Percentiles rank a stretch among this genome's conserved stretches.
These are phyloP conservation scores for Wickerhamia fluorescens DNA, from an alignment of 805 yeast species.

Conservation along the genomic window DNA sequence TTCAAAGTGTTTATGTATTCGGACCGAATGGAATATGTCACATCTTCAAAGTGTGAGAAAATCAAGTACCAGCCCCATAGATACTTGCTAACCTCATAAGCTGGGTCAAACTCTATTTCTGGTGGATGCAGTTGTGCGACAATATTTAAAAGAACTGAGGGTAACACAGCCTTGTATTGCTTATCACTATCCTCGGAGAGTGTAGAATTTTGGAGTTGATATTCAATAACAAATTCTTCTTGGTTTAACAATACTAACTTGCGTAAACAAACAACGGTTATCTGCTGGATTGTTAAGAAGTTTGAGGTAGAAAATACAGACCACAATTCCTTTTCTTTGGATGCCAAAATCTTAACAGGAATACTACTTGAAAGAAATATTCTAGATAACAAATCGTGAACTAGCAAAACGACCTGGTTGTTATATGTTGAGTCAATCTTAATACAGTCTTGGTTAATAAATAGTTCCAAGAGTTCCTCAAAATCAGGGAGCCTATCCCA, in stretches of 20 bases:
- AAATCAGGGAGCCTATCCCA: conserved; percentile 28
- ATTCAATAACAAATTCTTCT: conserved; percentile 56
- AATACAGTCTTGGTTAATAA: conserved; percentile 20
- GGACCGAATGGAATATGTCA: conserved; percentile 58
- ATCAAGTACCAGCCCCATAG: conserved; percentile 67
- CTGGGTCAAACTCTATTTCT: conserved; percentile 14
- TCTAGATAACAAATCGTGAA: conserved; percentile 29
- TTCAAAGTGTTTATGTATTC: conserved; percentile 54
- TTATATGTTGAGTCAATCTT: conserved; percentile 19
- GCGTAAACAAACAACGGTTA: conserved; percentile 33
- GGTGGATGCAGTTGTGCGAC: conserved; percentile 2
- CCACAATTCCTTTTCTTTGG: conserved; percentile 30
- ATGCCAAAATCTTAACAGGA: conserved; percentile 20
- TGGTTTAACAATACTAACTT: conserved; percentile 40
- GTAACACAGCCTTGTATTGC: conserved; percentile 27
- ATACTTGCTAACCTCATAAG: conserved; percentile 28
- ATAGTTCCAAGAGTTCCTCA: conserved; percentile 39
- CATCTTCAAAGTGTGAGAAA: conserved; percentile 53
- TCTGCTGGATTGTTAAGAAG: conserved; percentile 32
- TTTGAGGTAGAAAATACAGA: conserved; percentile 15
- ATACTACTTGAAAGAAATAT: conserved; percentile 15
- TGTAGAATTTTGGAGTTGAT: conserved; percentile 43
- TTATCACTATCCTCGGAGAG: conserved; percentile 18
- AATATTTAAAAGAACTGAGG: conserved; percentile 13
- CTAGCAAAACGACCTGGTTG: conserved; percentile 21